phyloP scores from a whole-genome alignment of 1,284 basidiomycete species.

The Fomitopsis schrenkii region DNA sequence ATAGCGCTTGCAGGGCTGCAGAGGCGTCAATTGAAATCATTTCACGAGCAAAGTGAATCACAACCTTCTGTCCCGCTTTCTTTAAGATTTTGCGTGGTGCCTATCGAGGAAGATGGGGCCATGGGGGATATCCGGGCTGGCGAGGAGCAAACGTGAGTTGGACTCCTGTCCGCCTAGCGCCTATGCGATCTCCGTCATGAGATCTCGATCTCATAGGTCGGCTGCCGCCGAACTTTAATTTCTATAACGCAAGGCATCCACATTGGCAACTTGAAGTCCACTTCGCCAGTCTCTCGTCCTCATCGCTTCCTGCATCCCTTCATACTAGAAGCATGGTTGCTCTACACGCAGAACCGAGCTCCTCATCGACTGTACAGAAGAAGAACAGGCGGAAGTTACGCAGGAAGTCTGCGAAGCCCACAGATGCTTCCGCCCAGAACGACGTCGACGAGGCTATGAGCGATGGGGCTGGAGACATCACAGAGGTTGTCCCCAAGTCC shows the following conservation, averaged over 20 bases:
- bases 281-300: neutral
- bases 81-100: constrained; percentile 22
- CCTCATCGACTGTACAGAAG: constrained; percentile 30
- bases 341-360: constrained; percentile 35
- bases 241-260: constrained; percentile 9
- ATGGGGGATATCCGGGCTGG: neutral
- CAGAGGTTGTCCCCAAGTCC: neutral
- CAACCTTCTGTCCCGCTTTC: constrained; percentile 31
- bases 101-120: constrained; percentile 7
- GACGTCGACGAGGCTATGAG: constrained; percentile 40
- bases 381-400: constrained; percentile 55
- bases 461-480: constrained; percentile 7
- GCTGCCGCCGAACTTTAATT: constrained; percentile 16
- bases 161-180: neutral
- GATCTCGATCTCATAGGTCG: constrained; percentile 2
- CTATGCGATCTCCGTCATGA: neutral
- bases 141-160: neutral
- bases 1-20: constrained; percentile 48
- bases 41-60: neutral
- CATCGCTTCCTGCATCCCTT: neutral
- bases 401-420: constrained; percentile 32
- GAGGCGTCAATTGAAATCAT: constrained; percentile 9
- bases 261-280: neutral
- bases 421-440: constrained; percentile 14
- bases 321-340: constrained; percentile 47